A percentile compares a stretch with the other conserved stretches of the same genome.
Conservation (phyloP, 2,329 filamentous ascomycete genomes). For the Cadophora luteo-olivacea region DNA sequence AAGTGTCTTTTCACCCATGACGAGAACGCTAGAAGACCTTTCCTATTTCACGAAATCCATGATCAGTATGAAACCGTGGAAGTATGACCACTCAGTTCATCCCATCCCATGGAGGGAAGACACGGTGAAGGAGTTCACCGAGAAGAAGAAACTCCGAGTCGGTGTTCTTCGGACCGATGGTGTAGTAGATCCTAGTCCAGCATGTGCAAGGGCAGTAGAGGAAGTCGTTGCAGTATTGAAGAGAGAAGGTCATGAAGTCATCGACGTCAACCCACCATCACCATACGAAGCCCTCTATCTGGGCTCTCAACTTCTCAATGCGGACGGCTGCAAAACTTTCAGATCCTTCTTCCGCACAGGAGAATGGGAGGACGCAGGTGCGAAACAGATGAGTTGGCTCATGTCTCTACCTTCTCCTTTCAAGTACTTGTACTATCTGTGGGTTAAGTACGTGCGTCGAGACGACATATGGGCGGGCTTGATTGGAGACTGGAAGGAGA, state of each 20-base stretch:
- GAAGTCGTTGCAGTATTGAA: conserved; percentile 73
- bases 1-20: conserved; percentile 92
- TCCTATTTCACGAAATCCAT: conserved; percentile 83
- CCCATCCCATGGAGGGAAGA: conserved; percentile 79
- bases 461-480: conserved; percentile 82
- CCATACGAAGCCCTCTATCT: conserved; percentile 79
- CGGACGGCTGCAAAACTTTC: conserved; percentile 84
- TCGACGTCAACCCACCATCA: conserved; percentile 68
- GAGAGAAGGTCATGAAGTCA: conserved; percentile 76
- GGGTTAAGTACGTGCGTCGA: conserved; percentile 81
- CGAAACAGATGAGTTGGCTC: conserved; percentile 74
- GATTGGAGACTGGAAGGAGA: conserved; percentile 74
- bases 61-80: conserved; percentile 85
- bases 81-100: conserved; percentile 85
- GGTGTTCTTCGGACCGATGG: conserved; percentile 81
- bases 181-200: conserved; percentile 86
- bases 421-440: conserved; percentile 87
- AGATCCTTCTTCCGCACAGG: conserved; percentile 76
- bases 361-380: conserved; percentile 82
- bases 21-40: conserved; percentile 81
- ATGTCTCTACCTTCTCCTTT: conserved; percentile 75
- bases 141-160: conserved; percentile 70
- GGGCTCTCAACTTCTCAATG: conserved; percentile 80
- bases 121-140: conserved; percentile 62
- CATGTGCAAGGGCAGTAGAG: conserved; percentile 78